Base-by-base conservation (phyloP, 2,329 filamentous ascomycete species). In the Pseudogymnoascus sp. region DNA sequence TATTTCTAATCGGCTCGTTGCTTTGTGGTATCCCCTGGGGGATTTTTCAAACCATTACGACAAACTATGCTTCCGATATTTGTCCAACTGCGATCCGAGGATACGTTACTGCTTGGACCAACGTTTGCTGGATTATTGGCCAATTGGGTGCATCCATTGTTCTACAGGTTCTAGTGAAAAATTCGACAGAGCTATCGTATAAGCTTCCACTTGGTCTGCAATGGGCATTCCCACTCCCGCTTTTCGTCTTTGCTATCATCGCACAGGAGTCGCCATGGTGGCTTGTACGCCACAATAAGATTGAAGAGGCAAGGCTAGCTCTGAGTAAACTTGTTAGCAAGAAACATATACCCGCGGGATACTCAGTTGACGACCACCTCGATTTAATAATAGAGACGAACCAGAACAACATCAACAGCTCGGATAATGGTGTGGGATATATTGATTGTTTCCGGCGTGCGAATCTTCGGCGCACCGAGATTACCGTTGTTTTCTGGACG, bases 331-430 rank as follows among this genome's bases (percentile, higher is more conserved):
- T 81, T 33, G 50, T 56, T 56, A 56, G 28, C 50, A 56, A 56
- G 28, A 56, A 56, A 56, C 3, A 56, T 35, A 56, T 14, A 67
- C 69, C 4, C 65, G 79, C 73, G n/a, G 50, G 50, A 33, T 56
- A 56, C 33, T 56, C 50, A 61, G 63, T 64, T 7, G 68, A 70
- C 23, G 62, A 65, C 8, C 66, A 63, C 3, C 64, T 86, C 10
- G 75, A 80, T 3, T 78, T 81, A 67, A 84, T 86, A 67, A 71
- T 77, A 12, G 78, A 84, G 67, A 86, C 83, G 0, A 80, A 86
- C 66, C 75, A 79, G 63, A 71, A 82, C 1, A 84, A 86, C 68
- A 75, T 78, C 62, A 75, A 79, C 40, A 72, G 74, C 2, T 66
- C 67, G 4, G 53, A 59, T 14, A 56, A 56, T 21, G 91, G 91